These are phyloP conservation scores for Geoglossum cookeanum DNA, from an alignment of 2,329 filamentous ascomycete species.

Conservation along the genomic window DNA sequence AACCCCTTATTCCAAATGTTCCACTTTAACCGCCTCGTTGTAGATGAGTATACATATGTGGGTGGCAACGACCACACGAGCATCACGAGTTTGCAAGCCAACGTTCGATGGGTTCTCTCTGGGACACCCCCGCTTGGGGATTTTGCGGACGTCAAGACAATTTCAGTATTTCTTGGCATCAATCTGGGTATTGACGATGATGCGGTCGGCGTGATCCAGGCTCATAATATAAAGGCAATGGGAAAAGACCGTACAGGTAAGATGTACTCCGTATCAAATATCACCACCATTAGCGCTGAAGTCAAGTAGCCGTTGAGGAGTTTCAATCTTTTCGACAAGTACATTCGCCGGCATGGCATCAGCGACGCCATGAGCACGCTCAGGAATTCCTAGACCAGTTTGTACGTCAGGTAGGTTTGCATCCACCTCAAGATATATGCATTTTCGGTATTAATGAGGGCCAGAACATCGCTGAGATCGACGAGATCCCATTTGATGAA, in stretches of 20 bases:
- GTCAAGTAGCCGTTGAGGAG: conserved; percentile 27
- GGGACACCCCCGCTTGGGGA: conserved; percentile 39
- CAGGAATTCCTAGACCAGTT: conserved; percentile 36
- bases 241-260: conserved; percentile 25
- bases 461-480: conserved; percentile 24
- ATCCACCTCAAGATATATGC: conserved; percentile 10
- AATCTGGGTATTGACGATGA: conserved; percentile 35
- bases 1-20: conserved; percentile 37
- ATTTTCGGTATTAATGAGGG: not conserved
- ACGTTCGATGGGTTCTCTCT: conserved; percentile 41
- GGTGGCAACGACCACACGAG: conserved; percentile 23
- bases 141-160: conserved; percentile 39
- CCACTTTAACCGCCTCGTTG: conserved; percentile 37
- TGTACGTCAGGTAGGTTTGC: conserved; percentile 23
- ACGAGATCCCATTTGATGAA: conserved; percentile 26
- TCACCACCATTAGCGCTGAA: conserved; percentile 8
- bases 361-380: conserved; percentile 29
- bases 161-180: conserved; percentile 36
- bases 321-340: conserved; percentile 33
- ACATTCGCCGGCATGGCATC: conserved; percentile 32
- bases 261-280: conserved; percentile 5
- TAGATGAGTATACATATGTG: conserved; percentile 46
- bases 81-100: conserved; percentile 27
- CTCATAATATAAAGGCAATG: conserved; percentile 25
- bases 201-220: conserved; percentile 24